Base-by-base conservation (phyloP, 2,329 filamentous ascomycete genomes). In the Knufia fluminis region DNA sequence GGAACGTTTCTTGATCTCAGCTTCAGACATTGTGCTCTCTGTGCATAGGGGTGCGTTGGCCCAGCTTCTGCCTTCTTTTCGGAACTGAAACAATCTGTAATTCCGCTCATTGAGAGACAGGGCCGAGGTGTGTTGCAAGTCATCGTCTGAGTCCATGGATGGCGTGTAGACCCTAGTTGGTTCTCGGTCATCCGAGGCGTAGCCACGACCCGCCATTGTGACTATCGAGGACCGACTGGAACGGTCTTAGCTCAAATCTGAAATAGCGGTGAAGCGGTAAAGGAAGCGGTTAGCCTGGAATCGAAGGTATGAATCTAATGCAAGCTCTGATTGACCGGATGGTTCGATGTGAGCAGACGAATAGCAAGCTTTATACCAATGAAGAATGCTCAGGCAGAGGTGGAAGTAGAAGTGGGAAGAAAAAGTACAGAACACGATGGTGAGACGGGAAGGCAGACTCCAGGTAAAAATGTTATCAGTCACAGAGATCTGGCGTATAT, bases 51-150 rank as follows among this genome's bases (percentile, higher is more conserved):
- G 26, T 10, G 33, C 33, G n/a, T 48, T 39, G 45, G 36, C 35
- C 45, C 45, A 48, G 33, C 45, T 48, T 28, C 45, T 31, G 26
- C 45, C 45, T 26, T 48, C 45, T 31, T 48, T 48, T 22, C 35
- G 33, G 14, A 48, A 40, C 2, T 23, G n/a, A 17, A 48, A 48
- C 12, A 48, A 22, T n/a, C 45, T 31, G 19, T 48, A 48, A 19
- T 33, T 20, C 24, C 33, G 35, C 20, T 48, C 45, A 26, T 7
- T 31, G 6, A 48, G 35, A 9, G 45, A 32, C 17, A 28, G 33
- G n/a, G 22, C 36, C 16, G 45, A 40, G 14, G 40, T 17, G 7
- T 19, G 22, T 19, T 31, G 33, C 26, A 48, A 28, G 17, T 48
- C 45, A 17, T 48, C 45, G 36, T 48, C 45, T 26, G 45, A 48